phyloP scores from a whole-genome alignment of 1,284 basidiomycete genomes.

The Fomitopsis betulina region DNA sequence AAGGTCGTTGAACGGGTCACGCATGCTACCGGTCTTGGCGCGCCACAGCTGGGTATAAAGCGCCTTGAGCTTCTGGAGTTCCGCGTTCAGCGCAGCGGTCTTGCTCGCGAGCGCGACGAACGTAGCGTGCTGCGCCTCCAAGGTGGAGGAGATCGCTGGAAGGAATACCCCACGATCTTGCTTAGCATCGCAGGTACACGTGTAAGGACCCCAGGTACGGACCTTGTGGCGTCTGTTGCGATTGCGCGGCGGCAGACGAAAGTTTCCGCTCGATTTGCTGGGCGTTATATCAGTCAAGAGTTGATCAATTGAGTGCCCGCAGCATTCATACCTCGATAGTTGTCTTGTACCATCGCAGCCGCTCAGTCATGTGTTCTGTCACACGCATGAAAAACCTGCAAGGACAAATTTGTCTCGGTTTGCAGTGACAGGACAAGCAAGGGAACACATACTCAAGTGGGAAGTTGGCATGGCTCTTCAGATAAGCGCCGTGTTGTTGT shows the following conservation, averaged over 20 bases:
- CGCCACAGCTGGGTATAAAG: slow-evolving; percentile 67
- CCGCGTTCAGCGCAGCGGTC: slow-evolving; percentile 63
- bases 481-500: slow-evolving; percentile 59
- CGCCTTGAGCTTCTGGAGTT: slow-evolving; percentile 67
- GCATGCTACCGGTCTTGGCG: slow-evolving; percentile 62
- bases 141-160: slow-evolving; percentile 62
- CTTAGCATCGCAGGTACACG: not conserved
- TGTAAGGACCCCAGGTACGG: slow-evolving; percentile 9
- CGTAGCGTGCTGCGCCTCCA: slow-evolving; percentile 70
- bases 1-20: slow-evolving; percentile 68
- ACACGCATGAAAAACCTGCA: slow-evolving; percentile 72
- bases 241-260: slow-evolving; percentile 55
- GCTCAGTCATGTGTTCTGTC: slow-evolving; percentile 65
- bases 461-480: slow-evolving; percentile 74
- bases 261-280: slow-evolving; percentile 83
- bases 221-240: slow-evolving; percentile 75
- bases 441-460: slow-evolving; percentile 64
- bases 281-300: not conserved
- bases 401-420: not conserved
- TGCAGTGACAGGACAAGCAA: not conserved
- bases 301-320: not conserved
- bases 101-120: slow-evolving; percentile 71
- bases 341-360: slow-evolving; percentile 70
- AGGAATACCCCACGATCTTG: not conserved
- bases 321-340: slow-evolving; percentile 63